A percentile compares a stretch with the other conserved stretches of the same genome.
Evolutionary conservation across 345 rosid genomes (phyloP).

Genomic region (Eucalyptus tenuipes): DNA sequence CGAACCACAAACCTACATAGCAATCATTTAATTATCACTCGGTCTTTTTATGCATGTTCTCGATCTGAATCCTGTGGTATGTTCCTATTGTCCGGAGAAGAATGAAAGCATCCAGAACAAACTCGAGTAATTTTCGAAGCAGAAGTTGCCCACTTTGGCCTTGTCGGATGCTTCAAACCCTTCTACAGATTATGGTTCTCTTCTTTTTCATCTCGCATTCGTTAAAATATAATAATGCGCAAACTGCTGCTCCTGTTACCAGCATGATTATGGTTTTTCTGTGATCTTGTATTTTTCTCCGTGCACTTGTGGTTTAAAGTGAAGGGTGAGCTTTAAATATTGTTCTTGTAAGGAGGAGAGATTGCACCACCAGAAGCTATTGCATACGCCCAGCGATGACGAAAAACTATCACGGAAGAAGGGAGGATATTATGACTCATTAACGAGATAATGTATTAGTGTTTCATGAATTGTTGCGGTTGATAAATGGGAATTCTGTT

Average conservation of each 20-base stretch:
- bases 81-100: constrained; percentile 18
- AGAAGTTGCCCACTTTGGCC: constrained; percentile 22
- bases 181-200: constrained; percentile 10
- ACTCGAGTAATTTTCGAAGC: constrained; percentile 14
- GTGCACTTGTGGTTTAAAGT: not conserved
- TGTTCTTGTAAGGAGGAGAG: not conserved
- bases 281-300: not conserved
- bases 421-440: not conserved
- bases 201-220: constrained; percentile 16
- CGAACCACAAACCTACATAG: too few species aligned
- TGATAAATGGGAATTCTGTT: too few species aligned
- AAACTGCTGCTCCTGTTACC: not conserved
- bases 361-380: not conserved
- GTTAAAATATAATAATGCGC: not conserved
- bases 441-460: not conserved
- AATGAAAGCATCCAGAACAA: constrained; percentile 24
- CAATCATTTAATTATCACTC: not conserved
- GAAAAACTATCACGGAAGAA: not conserved
- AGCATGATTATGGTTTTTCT: too few species aligned
- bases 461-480: too few species aligned
- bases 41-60: not conserved
- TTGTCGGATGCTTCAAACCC: constrained; percentile 18
- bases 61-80: not conserved
- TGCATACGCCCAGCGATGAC: not conserved
- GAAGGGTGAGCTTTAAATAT: not conserved